A percentile compares a stretch with the other conserved stretches of the same genome.
These are phyloP conservation scores for Geotrichum phurueaensis DNA, from an alignment of 1,139 yeast genomes.

Conservation along the genomic window DNA sequence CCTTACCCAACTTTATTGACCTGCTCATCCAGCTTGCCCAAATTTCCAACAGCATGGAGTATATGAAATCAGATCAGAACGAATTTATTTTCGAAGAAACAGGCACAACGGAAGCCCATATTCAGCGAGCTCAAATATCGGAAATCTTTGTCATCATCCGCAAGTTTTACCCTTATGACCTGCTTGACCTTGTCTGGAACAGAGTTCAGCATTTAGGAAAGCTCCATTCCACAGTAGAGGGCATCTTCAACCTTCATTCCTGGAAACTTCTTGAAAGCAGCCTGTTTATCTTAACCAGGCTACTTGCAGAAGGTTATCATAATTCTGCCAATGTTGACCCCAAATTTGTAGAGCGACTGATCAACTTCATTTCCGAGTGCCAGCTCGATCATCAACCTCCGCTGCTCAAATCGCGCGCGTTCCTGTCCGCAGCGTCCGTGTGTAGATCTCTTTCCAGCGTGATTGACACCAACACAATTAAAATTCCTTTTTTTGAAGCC, in stretches of 20 bases:
- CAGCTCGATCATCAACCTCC: constrained; percentile 16
- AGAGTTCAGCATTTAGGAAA: neutral
- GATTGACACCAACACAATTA: constrained; percentile 14
- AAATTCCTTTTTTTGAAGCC: constrained; percentile 19
- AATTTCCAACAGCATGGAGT: constrained; percentile 28
- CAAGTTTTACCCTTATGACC: constrained; percentile 11
- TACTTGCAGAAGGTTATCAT: constrained; percentile 17
- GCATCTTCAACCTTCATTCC: neutral
- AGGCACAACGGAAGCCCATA: constrained; percentile 47
- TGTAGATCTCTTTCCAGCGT: constrained; percentile 18
- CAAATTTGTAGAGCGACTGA: constrained; percentile 16
- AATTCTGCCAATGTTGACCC: constrained; percentile 15
- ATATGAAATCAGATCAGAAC: constrained; percentile 50
- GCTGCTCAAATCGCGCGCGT: constrained; percentile 25
- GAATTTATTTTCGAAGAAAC: constrained; percentile 65
- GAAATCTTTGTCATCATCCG: constrained; percentile 20
- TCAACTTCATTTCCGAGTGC: constrained; percentile 13
- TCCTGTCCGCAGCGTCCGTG: constrained; percentile 22
- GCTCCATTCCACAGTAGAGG: neutral
- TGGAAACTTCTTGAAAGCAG: constrained; percentile 21
- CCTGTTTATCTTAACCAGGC: constrained; percentile 17
- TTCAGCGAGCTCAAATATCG: constrained; percentile 26
- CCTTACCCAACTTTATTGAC: constrained; percentile 19
- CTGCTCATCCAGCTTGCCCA: constrained; percentile 23
- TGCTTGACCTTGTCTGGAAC: constrained; percentile 11